Evolutionary conservation across 2,329 filamentous ascomycete species (phyloP), one percentile per base, ranked within the genome.

Genomic region (Dactylellina sp.): DNA sequence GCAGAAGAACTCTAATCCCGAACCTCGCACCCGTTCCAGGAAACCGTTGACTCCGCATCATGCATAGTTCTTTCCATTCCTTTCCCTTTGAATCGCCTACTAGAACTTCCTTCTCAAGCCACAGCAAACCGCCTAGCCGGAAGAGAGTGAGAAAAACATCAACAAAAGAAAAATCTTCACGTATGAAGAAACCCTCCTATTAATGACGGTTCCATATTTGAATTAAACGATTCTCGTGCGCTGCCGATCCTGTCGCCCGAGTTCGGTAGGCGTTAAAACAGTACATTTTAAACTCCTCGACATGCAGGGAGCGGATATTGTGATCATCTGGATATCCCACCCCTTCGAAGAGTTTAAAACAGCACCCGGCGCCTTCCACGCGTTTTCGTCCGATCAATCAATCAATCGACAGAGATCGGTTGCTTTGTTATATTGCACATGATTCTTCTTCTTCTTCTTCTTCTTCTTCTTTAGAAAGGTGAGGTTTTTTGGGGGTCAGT

Each of bases 41-140:
- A 70, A 62, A 55, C 56, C 47, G 64, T 60, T 60, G 53, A 68
- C 55, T 37, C 56, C 49, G 56, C 56, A 56, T 60, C 18, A 70
- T 68, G 64, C 47, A 40, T 24, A 47, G 40, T 53, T 40, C 60
- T 32, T 37, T 18, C n/a, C n/a, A n/a, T n/a, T n/a, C n/a, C n/a
- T n/a, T n/a, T n/a, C n/a, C n/a, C n/a, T n/a, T n/a, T n/a, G n/a
- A n/a, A n/a, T n/a, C n/a, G n/a, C n/a, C n/a, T n/a, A n/a, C n/a
- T n/a, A n/a, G n/a, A n/a, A n/a, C n/a, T n/a, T n/a, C 7, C 24
- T 7, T 28, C 28, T 39, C 42, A 52, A 70, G 64, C 49, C 64
- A 55, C 47, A 39, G 56, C 47, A 46, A 55, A 49, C 55, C 49
- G 64, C 64, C 61, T 70, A 70, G 49, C 64, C 64, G 64, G 62